phyloP scores from a whole-genome alignment of 306 rosid species.

The Quercus wislizeni region DNA sequence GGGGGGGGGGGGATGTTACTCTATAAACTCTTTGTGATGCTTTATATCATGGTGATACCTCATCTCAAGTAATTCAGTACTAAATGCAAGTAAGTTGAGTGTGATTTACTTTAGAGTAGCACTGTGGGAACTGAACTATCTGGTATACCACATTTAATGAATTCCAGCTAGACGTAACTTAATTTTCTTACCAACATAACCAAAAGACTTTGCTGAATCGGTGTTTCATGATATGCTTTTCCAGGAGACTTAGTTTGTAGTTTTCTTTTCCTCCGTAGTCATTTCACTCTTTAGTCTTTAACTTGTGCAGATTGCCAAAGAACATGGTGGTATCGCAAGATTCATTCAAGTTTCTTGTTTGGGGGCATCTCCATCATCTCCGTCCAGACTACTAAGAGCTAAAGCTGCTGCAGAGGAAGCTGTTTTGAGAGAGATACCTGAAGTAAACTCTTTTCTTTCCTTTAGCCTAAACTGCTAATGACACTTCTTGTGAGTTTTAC shows the following conservation, averaged over 20 bases:
- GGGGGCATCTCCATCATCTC: conserved; percentile 87
- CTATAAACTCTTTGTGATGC: not conserved
- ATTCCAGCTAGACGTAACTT: too few species aligned
- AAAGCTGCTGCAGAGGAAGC: conserved; percentile 93
- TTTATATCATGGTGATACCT: not conserved
- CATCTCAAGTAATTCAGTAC: not conserved
- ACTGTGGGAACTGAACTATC: not conserved
- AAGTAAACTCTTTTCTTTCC: conserved; percentile 46
- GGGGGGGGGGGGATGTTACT: not conserved
- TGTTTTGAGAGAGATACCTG: conserved; percentile 76
- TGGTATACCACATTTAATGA: not conserved
- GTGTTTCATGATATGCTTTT: not conserved
- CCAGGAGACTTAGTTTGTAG: not conserved
- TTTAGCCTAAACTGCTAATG: not conserved
- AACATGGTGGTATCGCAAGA: conserved; percentile 96
- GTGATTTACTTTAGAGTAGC: not conserved
- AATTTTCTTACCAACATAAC: too few species aligned
- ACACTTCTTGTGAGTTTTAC: conserved; percentile 14
- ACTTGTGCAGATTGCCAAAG: conserved; percentile 79
- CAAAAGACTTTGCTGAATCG: not conserved
- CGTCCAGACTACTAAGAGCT: conserved; percentile 75
- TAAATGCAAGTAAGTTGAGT: not conserved
- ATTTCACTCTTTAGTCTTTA: not conserved
- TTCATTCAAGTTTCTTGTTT: conserved; percentile 88
- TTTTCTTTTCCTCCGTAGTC: not conserved